These are phyloP conservation scores for Solanum verrucosum DNA, from an alignment of 257 asterid genomes.

Conservation along the genomic window DNA sequence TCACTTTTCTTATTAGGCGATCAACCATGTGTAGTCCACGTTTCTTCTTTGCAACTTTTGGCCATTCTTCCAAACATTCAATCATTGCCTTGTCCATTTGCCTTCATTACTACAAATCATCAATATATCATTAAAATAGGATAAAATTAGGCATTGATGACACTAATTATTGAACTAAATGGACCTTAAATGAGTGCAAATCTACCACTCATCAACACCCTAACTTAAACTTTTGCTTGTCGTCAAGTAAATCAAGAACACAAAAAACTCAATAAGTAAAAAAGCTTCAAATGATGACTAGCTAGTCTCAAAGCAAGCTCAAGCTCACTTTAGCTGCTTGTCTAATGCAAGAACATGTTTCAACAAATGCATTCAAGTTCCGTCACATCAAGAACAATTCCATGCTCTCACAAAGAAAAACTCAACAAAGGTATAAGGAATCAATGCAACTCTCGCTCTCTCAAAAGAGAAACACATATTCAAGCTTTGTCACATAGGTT, in stretches of 20 bases:
- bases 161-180: neutral
- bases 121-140: neutral
- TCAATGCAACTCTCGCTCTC: neutral
- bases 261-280: neutral
- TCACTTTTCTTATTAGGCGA: neutral
- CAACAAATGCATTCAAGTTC: neutral
- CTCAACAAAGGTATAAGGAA: neutral
- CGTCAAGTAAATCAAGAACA: neutral
- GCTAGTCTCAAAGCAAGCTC: neutral
- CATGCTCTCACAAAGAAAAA: neutral
- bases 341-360: neutral
- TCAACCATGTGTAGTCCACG: neutral
- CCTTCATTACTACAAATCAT: neutral
- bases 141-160: neutral
- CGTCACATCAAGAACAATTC: neutral
- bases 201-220: neutral
- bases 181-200: neutral
- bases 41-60: neutral
- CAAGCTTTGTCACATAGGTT: neutral
- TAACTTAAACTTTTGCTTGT: neutral
- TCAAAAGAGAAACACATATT: neutral
- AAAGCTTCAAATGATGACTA: too few species aligned
- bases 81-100: neutral
- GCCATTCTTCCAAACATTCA: neutral
- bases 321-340: neutral